phyloP scores from a whole-genome alignment of 1,284 basidiomycete genomes.

The Sanguinoderma infundibulare region DNA sequence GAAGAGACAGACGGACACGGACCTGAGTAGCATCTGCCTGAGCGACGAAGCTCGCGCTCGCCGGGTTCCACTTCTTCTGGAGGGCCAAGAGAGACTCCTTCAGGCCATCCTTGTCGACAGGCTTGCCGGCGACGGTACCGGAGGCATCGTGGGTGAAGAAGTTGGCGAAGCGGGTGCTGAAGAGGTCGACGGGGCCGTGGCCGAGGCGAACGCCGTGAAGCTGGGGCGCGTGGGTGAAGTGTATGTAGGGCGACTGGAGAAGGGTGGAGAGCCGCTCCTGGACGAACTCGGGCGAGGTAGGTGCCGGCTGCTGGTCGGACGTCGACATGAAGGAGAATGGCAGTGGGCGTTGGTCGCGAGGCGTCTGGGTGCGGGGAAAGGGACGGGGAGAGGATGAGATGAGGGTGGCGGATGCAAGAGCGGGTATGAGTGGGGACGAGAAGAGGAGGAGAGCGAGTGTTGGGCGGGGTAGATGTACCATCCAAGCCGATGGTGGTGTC shows the following conservation, averaged over 20 bases:
- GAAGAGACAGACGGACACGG: background rate
- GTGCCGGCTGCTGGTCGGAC: background rate
- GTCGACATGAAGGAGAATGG: constrained; percentile 20
- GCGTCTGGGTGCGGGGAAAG: background rate
- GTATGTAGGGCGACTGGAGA: constrained; percentile 37
- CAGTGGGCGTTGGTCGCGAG: background rate
- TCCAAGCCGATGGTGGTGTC: too few species aligned
- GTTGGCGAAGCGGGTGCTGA: constrained; percentile 37
- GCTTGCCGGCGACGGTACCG: constrained; percentile 30
- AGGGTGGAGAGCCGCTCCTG: constrained; percentile 31
- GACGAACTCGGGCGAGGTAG: constrained; percentile 31
- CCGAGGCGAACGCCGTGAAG: constrained; percentile 29
- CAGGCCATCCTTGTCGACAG: constrained; percentile 33
- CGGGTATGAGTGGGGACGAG: background rate
- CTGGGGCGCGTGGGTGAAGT: constrained; percentile 29
- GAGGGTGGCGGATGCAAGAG: background rate
- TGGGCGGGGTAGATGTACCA: background rate
- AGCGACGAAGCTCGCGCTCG: constrained; percentile 25
- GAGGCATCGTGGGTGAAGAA: constrained; percentile 31
- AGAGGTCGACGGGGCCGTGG: constrained; percentile 38
- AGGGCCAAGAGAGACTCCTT: constrained; percentile 33
- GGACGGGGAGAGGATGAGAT: background rate
- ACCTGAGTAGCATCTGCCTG: constrained; percentile 15
- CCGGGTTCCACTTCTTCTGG: constrained; percentile 33
- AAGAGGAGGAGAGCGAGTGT: background rate